Conservation (phyloP, 352 stramenopile species). For the Pythium insidiosum region DNA sequence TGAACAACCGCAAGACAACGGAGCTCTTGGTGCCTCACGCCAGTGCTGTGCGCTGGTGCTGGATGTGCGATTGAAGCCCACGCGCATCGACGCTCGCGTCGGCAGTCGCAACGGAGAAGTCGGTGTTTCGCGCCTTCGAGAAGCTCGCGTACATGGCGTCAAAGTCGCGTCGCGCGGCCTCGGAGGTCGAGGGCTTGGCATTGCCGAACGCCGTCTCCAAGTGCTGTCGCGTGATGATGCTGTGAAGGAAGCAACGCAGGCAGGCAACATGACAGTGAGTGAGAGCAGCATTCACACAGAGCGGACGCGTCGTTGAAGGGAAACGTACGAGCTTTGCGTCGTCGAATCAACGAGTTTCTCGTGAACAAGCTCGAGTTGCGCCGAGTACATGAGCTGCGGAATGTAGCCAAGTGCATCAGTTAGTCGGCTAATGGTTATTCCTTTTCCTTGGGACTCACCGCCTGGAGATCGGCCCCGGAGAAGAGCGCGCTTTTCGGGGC, state of each 20-base stretch:
- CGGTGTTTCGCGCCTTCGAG: constrained; percentile 57
- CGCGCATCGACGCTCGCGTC: constrained; percentile 32
- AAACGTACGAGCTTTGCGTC: too few species aligned
- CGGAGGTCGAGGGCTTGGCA: constrained; percentile 65
- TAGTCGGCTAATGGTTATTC: too few species aligned
- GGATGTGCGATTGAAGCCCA: constrained; percentile 42
- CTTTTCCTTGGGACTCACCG: constrained; percentile 50
- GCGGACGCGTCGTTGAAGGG: too few species aligned
- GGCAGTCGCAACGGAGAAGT: constrained; percentile 51
- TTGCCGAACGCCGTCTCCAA: constrained; percentile 54
- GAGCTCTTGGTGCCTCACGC: too few species aligned
- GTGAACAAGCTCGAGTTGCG: constrained; percentile 91
- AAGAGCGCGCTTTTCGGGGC: constrained; percentile 76
- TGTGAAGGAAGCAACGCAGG: too few species aligned
- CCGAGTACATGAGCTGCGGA: constrained; percentile 87
- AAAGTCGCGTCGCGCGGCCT: constrained; percentile 45
- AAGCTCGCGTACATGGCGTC: constrained; percentile 66
- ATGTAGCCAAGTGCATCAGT: too few species aligned
- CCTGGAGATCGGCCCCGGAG: constrained; percentile 91
- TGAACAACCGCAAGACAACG: too few species aligned
- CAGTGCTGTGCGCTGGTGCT: constrained; percentile 62
- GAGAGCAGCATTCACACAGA: not conserved
- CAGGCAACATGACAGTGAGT: too few species aligned
- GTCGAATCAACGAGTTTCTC: constrained; percentile 78
- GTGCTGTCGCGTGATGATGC: constrained; percentile 43